Evolutionary conservation across 2,329 filamentous ascomycete species (phyloP).

Genomic region (Pleomassaria siparia): DNA sequence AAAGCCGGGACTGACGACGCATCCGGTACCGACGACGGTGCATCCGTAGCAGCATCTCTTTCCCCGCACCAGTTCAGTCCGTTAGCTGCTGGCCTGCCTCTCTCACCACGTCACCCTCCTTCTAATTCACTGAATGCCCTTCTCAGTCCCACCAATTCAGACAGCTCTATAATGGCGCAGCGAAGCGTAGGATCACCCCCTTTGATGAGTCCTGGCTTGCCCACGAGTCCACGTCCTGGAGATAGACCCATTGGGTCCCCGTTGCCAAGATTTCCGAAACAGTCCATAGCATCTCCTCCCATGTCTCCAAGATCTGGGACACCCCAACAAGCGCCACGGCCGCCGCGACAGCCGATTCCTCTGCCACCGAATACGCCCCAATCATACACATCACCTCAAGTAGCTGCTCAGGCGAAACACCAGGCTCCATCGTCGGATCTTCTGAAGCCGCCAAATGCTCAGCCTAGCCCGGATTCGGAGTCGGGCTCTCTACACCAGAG

Average conservation of each 20-base stretch:
- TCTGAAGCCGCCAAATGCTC: constrained; percentile 32
- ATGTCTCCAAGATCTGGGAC: constrained; percentile 63
- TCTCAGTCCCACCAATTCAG: constrained; percentile 52
- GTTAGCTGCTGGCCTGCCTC: constrained; percentile 35
- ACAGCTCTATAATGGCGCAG: constrained; percentile 43
- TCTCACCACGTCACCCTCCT: constrained; percentile 42
- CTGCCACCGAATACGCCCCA: constrained; percentile 70
- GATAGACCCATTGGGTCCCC: constrained; percentile 63
- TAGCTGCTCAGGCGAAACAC: constrained; percentile 33
- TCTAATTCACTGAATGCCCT: constrained; percentile 46
- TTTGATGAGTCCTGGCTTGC: constrained; percentile 64
- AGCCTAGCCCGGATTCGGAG: constrained; percentile 38
- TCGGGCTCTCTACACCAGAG: constrained; percentile 24
- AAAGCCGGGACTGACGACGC: constrained; percentile 27
- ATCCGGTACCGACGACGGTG: constrained; percentile 17
- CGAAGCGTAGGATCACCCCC: constrained; percentile 43
- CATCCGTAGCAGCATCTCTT: constrained; percentile 21
- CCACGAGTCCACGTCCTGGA: constrained; percentile 61
- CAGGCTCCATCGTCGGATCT: constrained; percentile 25
- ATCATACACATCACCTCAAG: constrained; percentile 58
- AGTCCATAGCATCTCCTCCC: constrained; percentile 64
- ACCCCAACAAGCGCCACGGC: constrained; percentile 67
- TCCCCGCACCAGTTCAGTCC: constrained; percentile 37
- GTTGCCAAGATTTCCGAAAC: constrained; percentile 58
- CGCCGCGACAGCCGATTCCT: constrained; percentile 72